Base-by-base conservation (phyloP, 2,329 filamentous ascomycete genomes). In the Periglandula ipomoeae region DNA sequence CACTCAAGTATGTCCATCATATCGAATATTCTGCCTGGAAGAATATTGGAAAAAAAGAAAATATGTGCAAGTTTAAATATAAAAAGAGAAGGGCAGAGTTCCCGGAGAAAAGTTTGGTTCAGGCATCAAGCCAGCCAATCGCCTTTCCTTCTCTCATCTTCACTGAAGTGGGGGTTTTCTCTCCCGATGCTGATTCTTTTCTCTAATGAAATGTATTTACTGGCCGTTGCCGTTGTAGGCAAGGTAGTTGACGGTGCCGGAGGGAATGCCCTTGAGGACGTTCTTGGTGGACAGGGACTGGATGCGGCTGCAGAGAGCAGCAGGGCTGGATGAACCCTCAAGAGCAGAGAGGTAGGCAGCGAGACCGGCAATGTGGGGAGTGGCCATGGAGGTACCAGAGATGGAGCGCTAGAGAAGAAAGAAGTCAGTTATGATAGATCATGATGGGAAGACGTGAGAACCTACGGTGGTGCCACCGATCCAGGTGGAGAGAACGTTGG, bases 401-500 rank as follows among this genome's bases (percentile, higher is more conserved):
- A 76, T 49, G 62, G 69, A 55, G 43, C 58, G 59, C 48, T 51
- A 44, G 34, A 37, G 15, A 35, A 9, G 9, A 17, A 34, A 27
- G 10, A 3, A 39, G 19, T 46, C 5, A 49, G 41, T 32, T 34
- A 30, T 13, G 20, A 24, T n/a, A n/a, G n/a, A n/a, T n/a, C n/a
- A n/a, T n/a, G n/a, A n/a, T n/a, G 6, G 26, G 11, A 13, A 23
- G n/a, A 27, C 3, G 24, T 20, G n/a, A 26, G n/a, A 22, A 48
- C 52, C 50, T 49, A 54, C 52, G 20, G 63, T 66, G 45, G 53
- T 67, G 54, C 64, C 59, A 23, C 69, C 67, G 46, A 66, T 70
- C 71, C 71, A 78, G 10, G 78, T 65, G 51, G 70, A 75, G 5
- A 72, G 58, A 45, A 79, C 66, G 48, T 59, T 57, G 10, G 64